phyloP scores from a whole-genome alignment of 73 alveolate species.

The Urostyla sp. region DNA sequence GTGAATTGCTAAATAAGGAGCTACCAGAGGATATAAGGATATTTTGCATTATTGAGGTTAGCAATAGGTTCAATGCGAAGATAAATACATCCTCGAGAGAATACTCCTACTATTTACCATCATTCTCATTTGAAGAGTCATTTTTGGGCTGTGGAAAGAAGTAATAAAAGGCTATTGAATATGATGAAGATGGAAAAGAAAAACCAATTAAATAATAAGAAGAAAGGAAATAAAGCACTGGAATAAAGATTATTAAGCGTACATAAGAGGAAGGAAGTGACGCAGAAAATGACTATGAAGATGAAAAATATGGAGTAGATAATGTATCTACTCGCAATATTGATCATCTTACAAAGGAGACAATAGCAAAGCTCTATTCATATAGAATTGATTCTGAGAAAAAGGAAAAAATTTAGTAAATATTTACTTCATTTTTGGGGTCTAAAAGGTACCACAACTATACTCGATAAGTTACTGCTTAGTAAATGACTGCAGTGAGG shows the following conservation, averaged over 20 bases:
- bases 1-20: constrained; percentile 77
- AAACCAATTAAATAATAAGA: constrained; percentile 15
- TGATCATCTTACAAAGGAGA: constrained; percentile 43
- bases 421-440: constrained; percentile 81
- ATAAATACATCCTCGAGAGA: constrained; percentile 84
- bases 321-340: background rate
- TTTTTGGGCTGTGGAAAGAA: constrained; percentile 3
- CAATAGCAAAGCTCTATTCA: constrained; percentile 55
- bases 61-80: constrained; percentile 91
- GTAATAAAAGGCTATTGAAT: background rate
- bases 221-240: background rate
- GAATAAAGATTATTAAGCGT: background rate
- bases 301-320: constrained; percentile 24
- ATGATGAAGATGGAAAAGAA: constrained; percentile 34
- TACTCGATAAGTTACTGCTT: constrained; percentile 80
- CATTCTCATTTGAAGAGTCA: constrained; percentile 60
- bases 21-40: constrained; percentile 88
- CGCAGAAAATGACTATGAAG: constrained; percentile 17
- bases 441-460: constrained; percentile 95
- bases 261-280: background rate
- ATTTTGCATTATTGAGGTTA: constrained; percentile 73
- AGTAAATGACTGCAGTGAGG: constrained; percentile 9
- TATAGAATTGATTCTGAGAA: constrained; percentile 69
- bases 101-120: constrained; percentile 92
- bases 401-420: constrained; percentile 68